A percentile compares a stretch with the other conserved stretches of the same genome.
These are phyloP conservation scores for Sporothrix curviconia DNA, from an alignment of 2,329 filamentous ascomycete genomes.

Conservation along the genomic window DNA sequence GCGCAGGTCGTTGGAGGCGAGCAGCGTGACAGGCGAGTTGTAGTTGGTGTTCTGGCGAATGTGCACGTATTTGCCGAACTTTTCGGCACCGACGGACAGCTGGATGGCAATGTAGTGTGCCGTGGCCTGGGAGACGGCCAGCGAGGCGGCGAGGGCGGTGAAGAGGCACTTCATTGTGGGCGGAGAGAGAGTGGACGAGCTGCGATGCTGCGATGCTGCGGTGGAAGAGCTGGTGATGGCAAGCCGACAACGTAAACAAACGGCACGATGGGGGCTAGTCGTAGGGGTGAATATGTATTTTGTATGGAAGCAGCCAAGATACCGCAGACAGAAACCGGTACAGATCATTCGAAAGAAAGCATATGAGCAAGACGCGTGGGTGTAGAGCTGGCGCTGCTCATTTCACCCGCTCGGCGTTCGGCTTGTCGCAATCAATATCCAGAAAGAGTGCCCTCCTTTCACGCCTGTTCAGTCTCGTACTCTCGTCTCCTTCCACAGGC, in stretches of 20 bases:
- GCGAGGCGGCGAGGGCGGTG: slow-evolving; percentile 26
- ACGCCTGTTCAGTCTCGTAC: background rate
- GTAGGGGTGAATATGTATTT: no score
- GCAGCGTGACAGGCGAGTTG: slow-evolving; percentile 40
- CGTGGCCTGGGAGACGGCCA: slow-evolving; percentile 29
- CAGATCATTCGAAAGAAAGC: background rate
- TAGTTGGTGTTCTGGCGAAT: slow-evolving; percentile 42
- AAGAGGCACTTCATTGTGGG: slow-evolving; percentile 30
- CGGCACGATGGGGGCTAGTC: no score
- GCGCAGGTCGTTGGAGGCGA: slow-evolving; percentile 34
- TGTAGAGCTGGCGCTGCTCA: background rate
- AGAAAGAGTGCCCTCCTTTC: background rate
- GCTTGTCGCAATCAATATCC: background rate
- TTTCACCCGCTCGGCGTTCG: background rate
- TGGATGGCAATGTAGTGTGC: slow-evolving; percentile 39
- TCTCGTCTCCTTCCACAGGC: background rate
- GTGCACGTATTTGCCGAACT: slow-evolving; percentile 32
- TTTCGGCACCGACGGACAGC: slow-evolving; percentile 27
- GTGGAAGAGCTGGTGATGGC: background rate
- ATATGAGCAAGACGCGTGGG: no score
- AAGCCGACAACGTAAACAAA: background rate
- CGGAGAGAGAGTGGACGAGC: background rate
- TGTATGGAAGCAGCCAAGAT: no score
- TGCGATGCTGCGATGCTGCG: no score
- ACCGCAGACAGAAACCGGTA: no score